A percentile compares a stretch with the other conserved stretches of the same genome.
These are phyloP conservation scores for Pholiota conissans DNA, from an alignment of 768 basidiomycete species.

Conservation along the genomic window DNA sequence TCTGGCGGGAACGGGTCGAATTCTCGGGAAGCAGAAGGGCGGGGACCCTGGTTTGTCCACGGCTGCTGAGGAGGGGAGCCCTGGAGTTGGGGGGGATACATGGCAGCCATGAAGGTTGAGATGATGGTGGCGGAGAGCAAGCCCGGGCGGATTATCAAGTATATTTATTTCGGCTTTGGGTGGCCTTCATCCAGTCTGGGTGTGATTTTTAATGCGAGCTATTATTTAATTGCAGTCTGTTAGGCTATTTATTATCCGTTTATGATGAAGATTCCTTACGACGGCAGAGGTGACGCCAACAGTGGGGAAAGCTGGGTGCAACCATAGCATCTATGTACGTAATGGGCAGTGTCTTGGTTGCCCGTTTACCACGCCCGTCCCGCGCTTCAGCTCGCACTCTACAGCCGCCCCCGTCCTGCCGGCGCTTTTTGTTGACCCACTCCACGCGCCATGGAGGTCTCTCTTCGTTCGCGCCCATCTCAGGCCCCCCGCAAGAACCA, in stretches of 20 bases:
- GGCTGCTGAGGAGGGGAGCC: conserved; percentile 15
- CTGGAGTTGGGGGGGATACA: conserved; percentile 16
- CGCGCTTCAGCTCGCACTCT: neutral
- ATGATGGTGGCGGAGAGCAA: conserved; percentile 17
- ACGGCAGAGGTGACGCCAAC: neutral
- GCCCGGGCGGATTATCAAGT: conserved; percentile 4
- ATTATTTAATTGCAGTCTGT: neutral
- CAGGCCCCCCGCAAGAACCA: conserved; percentile 43
- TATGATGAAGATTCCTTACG: no score
- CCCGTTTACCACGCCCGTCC: neutral
- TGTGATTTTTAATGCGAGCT: neutral
- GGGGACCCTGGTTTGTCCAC: conserved; percentile 24
- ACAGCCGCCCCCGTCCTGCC: neutral
- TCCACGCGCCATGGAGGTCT: conserved; percentile 42
- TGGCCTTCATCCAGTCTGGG: neutral
- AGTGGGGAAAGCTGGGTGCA: no score
- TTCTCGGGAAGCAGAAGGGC: conserved; percentile 25
- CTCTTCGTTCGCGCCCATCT: conserved; percentile 52
- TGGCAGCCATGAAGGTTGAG: conserved; percentile 16
- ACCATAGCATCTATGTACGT: neutral
- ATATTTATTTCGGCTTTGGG: conserved; percentile 3
- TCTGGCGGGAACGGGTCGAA: conserved; percentile 25
- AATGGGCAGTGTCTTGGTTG: neutral
- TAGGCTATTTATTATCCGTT: neutral
- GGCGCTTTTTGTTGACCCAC: neutral